Evolutionary conservation across 2,329 filamentous ascomycete genomes (phyloP).

Genomic region (Pseudogymnoascus sp.): DNA sequence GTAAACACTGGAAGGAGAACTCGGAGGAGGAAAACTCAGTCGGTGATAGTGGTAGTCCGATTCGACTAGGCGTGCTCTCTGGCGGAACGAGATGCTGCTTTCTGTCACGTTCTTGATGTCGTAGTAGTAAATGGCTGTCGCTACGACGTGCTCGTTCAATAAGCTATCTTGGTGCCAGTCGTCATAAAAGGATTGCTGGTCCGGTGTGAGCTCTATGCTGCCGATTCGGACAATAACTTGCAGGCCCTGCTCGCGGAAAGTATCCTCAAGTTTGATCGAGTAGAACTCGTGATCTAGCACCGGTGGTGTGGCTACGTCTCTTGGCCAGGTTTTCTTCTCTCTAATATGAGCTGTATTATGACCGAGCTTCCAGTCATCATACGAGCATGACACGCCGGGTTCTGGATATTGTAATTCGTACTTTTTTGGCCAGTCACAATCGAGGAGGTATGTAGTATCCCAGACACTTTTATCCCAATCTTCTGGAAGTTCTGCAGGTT

Average conservation of each 20-base stretch:
- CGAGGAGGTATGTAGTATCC: neutral
- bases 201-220: neutral
- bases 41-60: neutral
- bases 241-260: neutral
- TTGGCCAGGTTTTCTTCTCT: neutral
- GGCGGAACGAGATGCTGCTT: neutral
- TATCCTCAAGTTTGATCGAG: neutral
- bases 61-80: neutral
- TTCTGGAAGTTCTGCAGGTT: neutral
- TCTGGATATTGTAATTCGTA: neutral
- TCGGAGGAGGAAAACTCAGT: no score
- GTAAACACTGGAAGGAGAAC: no score
- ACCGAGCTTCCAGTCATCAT: conserved; percentile 10
- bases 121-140: neutral
- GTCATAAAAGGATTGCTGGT: neutral
- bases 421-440: neutral
- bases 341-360: neutral
- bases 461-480: neutral
- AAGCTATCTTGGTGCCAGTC: neutral
- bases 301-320: neutral
- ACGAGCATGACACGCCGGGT: neutral
- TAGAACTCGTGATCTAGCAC: neutral
- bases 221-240: neutral
- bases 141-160: neutral
- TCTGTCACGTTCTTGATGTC: neutral